Conservation (phyloP, 768 basidiomycete genomes). For the Leucocoprinus sp. region DNA sequence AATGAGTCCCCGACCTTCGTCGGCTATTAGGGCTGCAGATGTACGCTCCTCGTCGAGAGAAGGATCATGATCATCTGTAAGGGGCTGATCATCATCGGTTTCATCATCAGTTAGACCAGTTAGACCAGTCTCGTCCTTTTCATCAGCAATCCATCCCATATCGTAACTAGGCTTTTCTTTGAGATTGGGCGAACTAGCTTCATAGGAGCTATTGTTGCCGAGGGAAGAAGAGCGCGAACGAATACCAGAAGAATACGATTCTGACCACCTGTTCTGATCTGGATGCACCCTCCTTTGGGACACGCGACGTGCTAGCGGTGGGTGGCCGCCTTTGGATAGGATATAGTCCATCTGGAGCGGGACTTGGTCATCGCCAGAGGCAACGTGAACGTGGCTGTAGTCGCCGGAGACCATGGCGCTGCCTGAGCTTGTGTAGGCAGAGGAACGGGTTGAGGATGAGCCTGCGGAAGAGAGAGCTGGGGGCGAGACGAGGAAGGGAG, state of each 20-base stretch:
- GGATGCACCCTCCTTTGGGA: constrained; percentile 41
- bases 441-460: constrained; percentile 69
- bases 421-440: constrained; percentile 68
- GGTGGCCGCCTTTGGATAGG: constrained; percentile 42
- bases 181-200: constrained; percentile 35
- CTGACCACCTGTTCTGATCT: constrained; percentile 71
- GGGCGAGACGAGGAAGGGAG: constrained; percentile 33
- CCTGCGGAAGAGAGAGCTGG: constrained; percentile 64
- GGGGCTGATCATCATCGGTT: constrained; percentile 37
- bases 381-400: constrained; percentile 59
- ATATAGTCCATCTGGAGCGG: constrained; percentile 62
- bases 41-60: constrained; percentile 53
- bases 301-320: constrained; percentile 34
- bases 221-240: constrained; percentile 69
- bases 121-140: constrained; percentile 55
- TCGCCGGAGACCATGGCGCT: constrained; percentile 55
- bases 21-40: constrained; percentile 68
- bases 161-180: constrained; percentile 70
- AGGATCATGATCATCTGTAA: constrained; percentile 32
- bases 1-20: constrained; percentile 80
- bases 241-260: constrained; percentile 50
- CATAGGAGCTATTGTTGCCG: constrained; percentile 37
- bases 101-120: constrained; percentile 53
- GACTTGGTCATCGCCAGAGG: constrained; percentile 58
- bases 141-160: constrained; percentile 69